Conservation (phyloP, 345 rosid genomes). For the Dipteronia dyeriana region DNA sequence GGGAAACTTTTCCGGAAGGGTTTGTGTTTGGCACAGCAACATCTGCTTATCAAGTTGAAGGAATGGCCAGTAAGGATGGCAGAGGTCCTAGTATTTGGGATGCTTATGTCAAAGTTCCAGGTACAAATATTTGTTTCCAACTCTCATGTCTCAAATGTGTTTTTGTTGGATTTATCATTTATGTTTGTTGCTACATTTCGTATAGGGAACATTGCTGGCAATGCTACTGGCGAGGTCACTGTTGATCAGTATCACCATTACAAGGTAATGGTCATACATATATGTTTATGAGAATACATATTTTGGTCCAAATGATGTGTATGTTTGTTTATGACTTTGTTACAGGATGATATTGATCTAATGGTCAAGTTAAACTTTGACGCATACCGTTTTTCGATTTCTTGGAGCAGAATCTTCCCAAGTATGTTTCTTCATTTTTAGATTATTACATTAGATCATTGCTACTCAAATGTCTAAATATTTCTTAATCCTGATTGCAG, state of each 20-base stretch:
- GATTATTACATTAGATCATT: no score
- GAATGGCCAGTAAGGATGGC: conserved; percentile 60
- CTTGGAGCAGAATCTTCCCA: conserved; percentile 60
- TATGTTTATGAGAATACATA: no score
- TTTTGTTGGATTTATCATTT: neutral
- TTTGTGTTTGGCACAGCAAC: conserved; percentile 56
- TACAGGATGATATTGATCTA: conserved; percentile 47
- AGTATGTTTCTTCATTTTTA: conserved; percentile 17
- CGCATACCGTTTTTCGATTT: conserved; percentile 62
- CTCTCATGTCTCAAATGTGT: neutral
- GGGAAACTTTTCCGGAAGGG: conserved; percentile 43
- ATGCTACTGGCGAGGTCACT: conserved; percentile 49
- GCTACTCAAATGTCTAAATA: neutral
- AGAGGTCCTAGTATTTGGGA: conserved; percentile 76
- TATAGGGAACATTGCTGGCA: conserved; percentile 42
- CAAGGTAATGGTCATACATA: no score
- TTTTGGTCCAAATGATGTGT: no score
- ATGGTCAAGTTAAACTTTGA: conserved; percentile 52
- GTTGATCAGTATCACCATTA: conserved; percentile 66
- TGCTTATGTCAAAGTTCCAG: conserved; percentile 43
- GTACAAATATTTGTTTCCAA: conserved; percentile 17
- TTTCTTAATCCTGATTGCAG: conserved; percentile 24
- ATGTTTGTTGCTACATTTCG: neutral
- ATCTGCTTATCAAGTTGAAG: conserved; percentile 66
- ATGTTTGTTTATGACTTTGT: no score